Evolutionary conservation across 306 rosid genomes (phyloP).

Genomic region (Sesbania bispinosa): DNA sequence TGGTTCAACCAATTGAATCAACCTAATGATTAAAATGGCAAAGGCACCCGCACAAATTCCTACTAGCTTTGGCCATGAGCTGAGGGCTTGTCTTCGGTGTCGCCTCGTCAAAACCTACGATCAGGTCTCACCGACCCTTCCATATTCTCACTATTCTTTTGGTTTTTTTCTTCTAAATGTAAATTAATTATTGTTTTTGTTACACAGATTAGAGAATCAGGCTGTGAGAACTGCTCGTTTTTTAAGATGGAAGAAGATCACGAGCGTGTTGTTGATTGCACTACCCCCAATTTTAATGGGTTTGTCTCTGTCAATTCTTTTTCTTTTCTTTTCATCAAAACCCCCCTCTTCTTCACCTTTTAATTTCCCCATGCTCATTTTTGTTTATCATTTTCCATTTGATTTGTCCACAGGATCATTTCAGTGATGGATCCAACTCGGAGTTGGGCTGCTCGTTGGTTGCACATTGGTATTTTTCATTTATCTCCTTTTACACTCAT

Average conservation of each 20-base stretch:
- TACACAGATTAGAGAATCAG: slow-evolving; percentile 75
- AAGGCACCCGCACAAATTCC: slow-evolving; percentile 83
- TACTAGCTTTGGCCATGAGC: slow-evolving; percentile 86
- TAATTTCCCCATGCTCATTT: neutral
- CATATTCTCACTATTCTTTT: neutral
- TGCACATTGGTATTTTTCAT: slow-evolving; percentile 69
- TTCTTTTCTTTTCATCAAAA: no score
- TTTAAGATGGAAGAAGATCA: slow-evolving; percentile 92
- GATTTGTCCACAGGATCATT: slow-evolving; percentile 51
- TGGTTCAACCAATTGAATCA: no score
- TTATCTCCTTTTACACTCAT: neutral
- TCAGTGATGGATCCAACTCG: slow-evolving; percentile 89
- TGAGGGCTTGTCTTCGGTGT: slow-evolving; percentile 95
- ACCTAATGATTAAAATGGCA: no score
- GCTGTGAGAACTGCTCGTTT: slow-evolving; percentile 93
- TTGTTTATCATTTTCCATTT: no score
- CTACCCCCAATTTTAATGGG: slow-evolving; percentile 98
- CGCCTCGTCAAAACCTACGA: slow-evolving; percentile 98
- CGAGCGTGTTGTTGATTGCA: slow-evolving; percentile 82
- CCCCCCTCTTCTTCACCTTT: neutral
- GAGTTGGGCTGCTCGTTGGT: slow-evolving; percentile 97
- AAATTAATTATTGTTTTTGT: neutral
- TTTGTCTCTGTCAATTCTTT: slow-evolving; percentile 20
- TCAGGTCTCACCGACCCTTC: slow-evolving; percentile 47
- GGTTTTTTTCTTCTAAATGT: neutral